Conservation (phyloP, 2,329 filamentous ascomycete species). For the Fulvia fulva region DNA sequence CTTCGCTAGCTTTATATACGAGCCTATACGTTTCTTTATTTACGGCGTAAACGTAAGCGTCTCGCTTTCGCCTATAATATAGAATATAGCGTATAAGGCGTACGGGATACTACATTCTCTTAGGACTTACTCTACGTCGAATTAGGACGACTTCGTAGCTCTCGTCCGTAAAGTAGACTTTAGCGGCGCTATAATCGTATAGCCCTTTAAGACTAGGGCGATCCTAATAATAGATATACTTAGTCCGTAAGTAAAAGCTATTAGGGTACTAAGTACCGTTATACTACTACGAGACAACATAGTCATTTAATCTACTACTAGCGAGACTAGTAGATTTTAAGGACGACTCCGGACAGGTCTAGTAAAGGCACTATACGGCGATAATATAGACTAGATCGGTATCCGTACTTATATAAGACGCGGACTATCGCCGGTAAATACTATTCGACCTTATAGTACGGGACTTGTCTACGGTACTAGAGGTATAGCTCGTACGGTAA, state of each 20-base stretch:
- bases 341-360: slow-evolving; percentile 62
- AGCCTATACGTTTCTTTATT: slow-evolving; percentile 68
- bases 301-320: slow-evolving; percentile 32
- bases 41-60: slow-evolving; percentile 69
- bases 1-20: slow-evolving; percentile 62
- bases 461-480: slow-evolving; percentile 57
- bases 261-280: slow-evolving; percentile 72
- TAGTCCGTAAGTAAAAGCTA: slow-evolving; percentile 68
- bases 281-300: slow-evolving; percentile 64
- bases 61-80: slow-evolving; percentile 73
- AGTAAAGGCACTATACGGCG: slow-evolving; percentile 67
- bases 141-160: slow-evolving; percentile 62
- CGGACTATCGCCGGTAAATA: slow-evolving; percentile 67
- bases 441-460: slow-evolving; percentile 50
- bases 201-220: slow-evolving; percentile 71
- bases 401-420: slow-evolving; percentile 69
- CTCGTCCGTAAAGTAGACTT: slow-evolving; percentile 55
- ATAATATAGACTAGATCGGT: slow-evolving; percentile 80
- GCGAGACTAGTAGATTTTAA: slow-evolving; percentile 50
- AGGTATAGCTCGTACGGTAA: slow-evolving; percentile 73
- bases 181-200: slow-evolving; percentile 66
- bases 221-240: slow-evolving; percentile 62
- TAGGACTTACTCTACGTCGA: slow-evolving; percentile 58
- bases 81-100: slow-evolving; percentile 63
- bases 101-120: slow-evolving; percentile 68